Evolutionary conservation across 257 asterid genomes (phyloP), one percentile per base, ranked within the genome.

Genomic region (Leptodermis oblonga): DNA sequence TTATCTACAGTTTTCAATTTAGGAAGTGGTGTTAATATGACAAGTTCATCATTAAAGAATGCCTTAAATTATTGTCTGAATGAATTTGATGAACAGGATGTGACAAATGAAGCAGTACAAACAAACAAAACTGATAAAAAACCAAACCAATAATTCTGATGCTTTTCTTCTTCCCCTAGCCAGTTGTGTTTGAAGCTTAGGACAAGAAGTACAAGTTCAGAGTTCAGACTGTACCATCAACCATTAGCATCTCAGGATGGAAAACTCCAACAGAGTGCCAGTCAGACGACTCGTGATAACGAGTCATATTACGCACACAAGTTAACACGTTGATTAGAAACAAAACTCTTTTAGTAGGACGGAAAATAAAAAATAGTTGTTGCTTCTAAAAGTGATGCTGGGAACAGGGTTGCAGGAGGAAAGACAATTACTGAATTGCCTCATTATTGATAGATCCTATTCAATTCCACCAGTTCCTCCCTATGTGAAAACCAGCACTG

Each of bases 141-240:
- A 49, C 71, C 71, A 51, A 49, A 31, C 12, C 31, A 41, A 31
- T 18, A 49, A 31, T 41, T 52, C 22, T 63, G 48, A 63, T 72
- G n/a, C n/a, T 67, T 63, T 62, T 72, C 15, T 53, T n/a, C n/a
- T n/a, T n/a, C 36, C 37, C 53, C 56, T 12, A 30, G 33, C 76
- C 22, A 52, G 59, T 49, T 62, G 64, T 62, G 64, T 49, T 26
- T 45, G 34, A 45, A 52, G 41, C 22, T 62, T 52, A 23, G 64
- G 0, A 41, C 28, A 26, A 28, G 5, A 49, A 22, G 70, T 53
- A 53, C 65, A 37, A 52, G n/a, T n/a, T 9, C 14, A 42, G 41
- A 41, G 59, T 28, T 25, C 66, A 63, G 48, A 26, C 23, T 41
- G 49, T 53, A 42, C 71, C 42, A 39, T 64, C 12, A 5, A 53